Conservation (phyloP, 805 yeast species). For the Pichia pseudocactophila region DNA sequence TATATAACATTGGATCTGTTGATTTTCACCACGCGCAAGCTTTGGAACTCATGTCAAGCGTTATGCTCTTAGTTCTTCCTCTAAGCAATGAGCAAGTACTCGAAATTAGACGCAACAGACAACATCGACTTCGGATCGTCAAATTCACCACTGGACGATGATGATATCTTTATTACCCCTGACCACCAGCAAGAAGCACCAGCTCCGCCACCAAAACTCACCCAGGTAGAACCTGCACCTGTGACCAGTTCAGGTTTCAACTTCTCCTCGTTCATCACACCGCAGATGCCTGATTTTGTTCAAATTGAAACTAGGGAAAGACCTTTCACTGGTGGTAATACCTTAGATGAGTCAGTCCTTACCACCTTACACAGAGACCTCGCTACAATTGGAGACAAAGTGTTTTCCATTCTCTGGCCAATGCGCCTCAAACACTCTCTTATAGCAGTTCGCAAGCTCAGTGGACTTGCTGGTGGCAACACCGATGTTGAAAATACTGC, state of each 20-base stretch:
- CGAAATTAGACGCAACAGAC: slow-evolving; percentile 7
- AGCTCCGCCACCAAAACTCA: slow-evolving; percentile 5
- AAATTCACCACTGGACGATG: slow-evolving; percentile 16
- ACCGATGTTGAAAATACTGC: slow-evolving; percentile 19
- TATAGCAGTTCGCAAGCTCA: slow-evolving; percentile 20
- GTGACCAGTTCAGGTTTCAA: slow-evolving; percentile 15
- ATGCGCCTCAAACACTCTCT: slow-evolving; percentile 25
- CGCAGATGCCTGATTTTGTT: slow-evolving; percentile 18
- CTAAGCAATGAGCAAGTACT: slow-evolving; percentile 1
- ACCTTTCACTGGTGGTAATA: slow-evolving; percentile 49
- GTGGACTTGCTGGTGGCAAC: slow-evolving; percentile 16
- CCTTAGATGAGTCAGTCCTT: slow-evolving; percentile 47
- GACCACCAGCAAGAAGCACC: slow-evolving; percentile 14
- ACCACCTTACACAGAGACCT: slow-evolving; percentile 35
- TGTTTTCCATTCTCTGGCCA: slow-evolving; percentile 31
- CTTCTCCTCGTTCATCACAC: slow-evolving; percentile 29
- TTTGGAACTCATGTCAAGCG: no score
- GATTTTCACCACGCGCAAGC: background rate
- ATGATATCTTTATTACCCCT: slow-evolving; percentile 28
- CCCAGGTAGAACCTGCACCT: slow-evolving; percentile 3
- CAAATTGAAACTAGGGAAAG: slow-evolving; percentile 33
- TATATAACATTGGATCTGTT: no score
- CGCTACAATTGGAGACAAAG: slow-evolving; percentile 27
- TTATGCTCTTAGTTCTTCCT: background rate
- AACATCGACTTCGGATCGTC: slow-evolving; percentile 4